phyloP scores from a whole-genome alignment of 352 stramenopile species.

The Phytophthora nicotianae region DNA sequence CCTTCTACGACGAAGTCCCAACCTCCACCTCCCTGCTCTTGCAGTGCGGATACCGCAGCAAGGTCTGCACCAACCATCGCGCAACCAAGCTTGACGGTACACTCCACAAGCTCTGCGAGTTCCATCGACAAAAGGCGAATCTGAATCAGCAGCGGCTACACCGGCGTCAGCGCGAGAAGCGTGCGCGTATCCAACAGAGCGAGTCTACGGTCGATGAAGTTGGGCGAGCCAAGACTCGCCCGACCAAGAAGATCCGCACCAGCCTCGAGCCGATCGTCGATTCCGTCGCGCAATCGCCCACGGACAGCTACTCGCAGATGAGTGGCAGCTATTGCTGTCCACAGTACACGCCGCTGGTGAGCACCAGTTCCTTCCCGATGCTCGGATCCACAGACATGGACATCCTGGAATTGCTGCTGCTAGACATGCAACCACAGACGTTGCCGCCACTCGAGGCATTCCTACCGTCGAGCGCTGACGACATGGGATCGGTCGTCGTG shows the following conservation, averaged over 20 bases:
- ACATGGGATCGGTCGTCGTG: slow-evolving; percentile 13
- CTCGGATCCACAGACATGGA: slow-evolving; percentile 24
- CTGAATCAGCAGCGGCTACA: slow-evolving; percentile 58
- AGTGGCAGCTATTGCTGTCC: slow-evolving; percentile 1
- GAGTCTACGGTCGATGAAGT: not conserved
- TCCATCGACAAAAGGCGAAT: slow-evolving; percentile 64
- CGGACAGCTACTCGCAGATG: slow-evolving; percentile 1
- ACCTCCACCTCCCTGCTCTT: slow-evolving; percentile 26
- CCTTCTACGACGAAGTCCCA: slow-evolving; percentile 24
- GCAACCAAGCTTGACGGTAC: slow-evolving; percentile 54
- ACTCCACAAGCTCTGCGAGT: slow-evolving; percentile 63
- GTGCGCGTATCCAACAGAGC: slow-evolving; percentile 3
- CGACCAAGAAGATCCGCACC: slow-evolving; percentile 5
- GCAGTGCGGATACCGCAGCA: slow-evolving; percentile 54
- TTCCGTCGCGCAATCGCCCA: not conserved
- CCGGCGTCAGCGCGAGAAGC: slow-evolving; percentile 34
- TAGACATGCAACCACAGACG: slow-evolving; percentile 18
- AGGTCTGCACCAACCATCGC: slow-evolving; percentile 53
- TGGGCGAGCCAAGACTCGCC: not conserved
- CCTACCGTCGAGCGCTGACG: slow-evolving; percentile 9
- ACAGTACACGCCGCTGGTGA: slow-evolving; percentile 2
- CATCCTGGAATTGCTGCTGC: slow-evolving; percentile 26
- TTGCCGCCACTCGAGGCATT: slow-evolving; percentile 23
- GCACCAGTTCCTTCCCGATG: not conserved
- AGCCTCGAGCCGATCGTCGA: slow-evolving; percentile 10